Percentiles rank a stretch among this genome's conserved stretches.
These are phyloP conservation scores for Prototheca cutis DNA, from an alignment of 163 green algal species.

Conservation along the genomic window DNA sequence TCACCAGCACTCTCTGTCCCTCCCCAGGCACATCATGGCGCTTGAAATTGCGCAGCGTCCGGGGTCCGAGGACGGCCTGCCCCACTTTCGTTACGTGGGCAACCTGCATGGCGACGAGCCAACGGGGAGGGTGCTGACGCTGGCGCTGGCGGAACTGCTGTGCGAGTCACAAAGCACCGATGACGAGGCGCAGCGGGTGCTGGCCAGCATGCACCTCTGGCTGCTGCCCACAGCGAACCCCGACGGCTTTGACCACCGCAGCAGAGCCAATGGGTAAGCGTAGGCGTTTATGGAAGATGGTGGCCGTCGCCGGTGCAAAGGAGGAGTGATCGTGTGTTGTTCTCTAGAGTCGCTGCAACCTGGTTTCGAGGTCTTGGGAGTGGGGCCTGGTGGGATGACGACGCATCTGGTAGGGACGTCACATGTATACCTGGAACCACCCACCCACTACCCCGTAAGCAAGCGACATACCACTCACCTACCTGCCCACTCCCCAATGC, in stretches of 20 bases:
- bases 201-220: constrained; percentile 55
- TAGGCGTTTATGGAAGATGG: too few relatives aligned
- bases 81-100: constrained; percentile 60
- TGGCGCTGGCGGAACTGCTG: constrained; percentile 49
- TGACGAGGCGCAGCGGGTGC: constrained; percentile 24
- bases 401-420: too few relatives aligned
- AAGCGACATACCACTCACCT: too few relatives aligned
- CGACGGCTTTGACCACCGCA: constrained; percentile 56
- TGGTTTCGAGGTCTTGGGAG: too few relatives aligned
- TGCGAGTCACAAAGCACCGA: constrained; percentile 30
- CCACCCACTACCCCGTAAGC: too few relatives aligned
- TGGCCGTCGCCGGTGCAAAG: too few relatives aligned
- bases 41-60: constrained; percentile 42
- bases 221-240: constrained; percentile 74
- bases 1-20: too few relatives aligned
- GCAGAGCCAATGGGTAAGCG: constrained; percentile 40
- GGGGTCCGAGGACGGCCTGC: constrained; percentile 31
- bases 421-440: too few relatives aligned
- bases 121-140: constrained; percentile 45
- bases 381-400: too few relatives aligned
- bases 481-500: too few relatives aligned
- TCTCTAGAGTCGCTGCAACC: too few relatives aligned
- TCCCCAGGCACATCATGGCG: constrained; percentile 17
- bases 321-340: too few relatives aligned
- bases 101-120: constrained; percentile 90